Evolutionary conservation across 345 rosid genomes (phyloP).

Genomic region (Populus davidiana): DNA sequence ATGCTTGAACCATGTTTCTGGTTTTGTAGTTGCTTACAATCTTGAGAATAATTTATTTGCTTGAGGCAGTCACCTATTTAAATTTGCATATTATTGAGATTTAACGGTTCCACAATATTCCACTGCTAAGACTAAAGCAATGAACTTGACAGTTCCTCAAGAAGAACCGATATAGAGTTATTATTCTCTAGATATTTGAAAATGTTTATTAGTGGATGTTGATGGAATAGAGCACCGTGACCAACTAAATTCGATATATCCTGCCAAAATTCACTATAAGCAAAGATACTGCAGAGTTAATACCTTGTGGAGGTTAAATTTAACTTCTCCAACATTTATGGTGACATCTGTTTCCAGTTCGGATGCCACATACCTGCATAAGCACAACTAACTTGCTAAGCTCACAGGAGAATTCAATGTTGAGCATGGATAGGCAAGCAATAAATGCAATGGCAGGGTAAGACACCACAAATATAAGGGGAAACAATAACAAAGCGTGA

Average conservation of each 20-base stretch:
- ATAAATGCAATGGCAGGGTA: constrained; percentile 8
- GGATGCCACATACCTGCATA: constrained; percentile 60
- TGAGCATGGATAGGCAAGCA: constrained; percentile 4
- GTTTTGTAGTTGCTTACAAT: neutral
- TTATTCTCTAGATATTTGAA: neutral
- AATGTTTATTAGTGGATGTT: neutral
- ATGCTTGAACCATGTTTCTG: neutral
- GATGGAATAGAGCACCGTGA: neutral
- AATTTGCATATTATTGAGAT: neutral
- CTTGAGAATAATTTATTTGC: neutral
- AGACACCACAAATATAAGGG: neutral
- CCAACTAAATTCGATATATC: neutral
- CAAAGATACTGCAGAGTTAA: neutral
- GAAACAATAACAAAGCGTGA: neutral
- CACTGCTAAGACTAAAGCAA: neutral
- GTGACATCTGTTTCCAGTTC: constrained; percentile 75
- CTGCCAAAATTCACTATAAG: neutral
- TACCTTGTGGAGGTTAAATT: constrained; percentile 91
- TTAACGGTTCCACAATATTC: neutral
- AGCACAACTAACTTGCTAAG: constrained; percentile 18
- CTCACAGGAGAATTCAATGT: constrained; percentile 2
- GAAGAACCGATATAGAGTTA: neutral
- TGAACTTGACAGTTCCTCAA: neutral
- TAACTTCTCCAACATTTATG: constrained; percentile 64
- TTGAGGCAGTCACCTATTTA: neutral